These are phyloP conservation scores for Fusarium dimerum DNA, from an alignment of 2,329 filamentous ascomycete genomes.

Conservation along the genomic window DNA sequence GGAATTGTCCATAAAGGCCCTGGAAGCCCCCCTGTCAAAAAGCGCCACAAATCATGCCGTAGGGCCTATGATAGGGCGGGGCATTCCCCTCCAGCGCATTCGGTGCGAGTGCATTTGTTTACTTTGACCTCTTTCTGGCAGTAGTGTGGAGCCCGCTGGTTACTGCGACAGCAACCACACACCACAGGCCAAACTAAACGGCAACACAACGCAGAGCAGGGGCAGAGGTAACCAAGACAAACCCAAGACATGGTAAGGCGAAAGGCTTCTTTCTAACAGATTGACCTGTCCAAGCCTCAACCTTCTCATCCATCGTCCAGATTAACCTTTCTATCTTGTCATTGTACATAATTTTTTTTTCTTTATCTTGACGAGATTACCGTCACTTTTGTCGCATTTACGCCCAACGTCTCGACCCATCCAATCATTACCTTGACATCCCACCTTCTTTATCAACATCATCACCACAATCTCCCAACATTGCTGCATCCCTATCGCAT, in stretches of 20 bases:
- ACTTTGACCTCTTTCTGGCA: conserved; percentile 16
- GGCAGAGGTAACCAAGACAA: not conserved
- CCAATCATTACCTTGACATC: too few species aligned
- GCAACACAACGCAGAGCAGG: conserved; percentile 19
- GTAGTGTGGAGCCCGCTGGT: conserved; percentile 22
- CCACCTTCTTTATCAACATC: too few species aligned
- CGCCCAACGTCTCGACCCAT: too few species aligned
- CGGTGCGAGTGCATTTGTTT: conserved; percentile 23
- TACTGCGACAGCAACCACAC: conserved; percentile 24
- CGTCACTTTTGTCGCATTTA: too few species aligned
- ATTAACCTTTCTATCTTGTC: not conserved
- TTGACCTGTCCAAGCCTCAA: not conserved
- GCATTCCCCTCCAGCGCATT: conserved; percentile 1
- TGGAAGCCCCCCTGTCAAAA: conserved; percentile 17
- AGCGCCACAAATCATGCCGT: conserved; percentile 17
- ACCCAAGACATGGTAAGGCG: not conserved
- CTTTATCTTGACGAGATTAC: too few species aligned
- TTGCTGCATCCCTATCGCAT: too few species aligned
- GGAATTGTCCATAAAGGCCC: not conserved
- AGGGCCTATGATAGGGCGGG: conserved; percentile 24
- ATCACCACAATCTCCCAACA: too few species aligned
- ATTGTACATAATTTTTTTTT: not conserved
- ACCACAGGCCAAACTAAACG: conserved; percentile 5
- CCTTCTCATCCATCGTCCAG: not conserved
- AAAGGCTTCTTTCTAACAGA: not conserved